Conservation (phyloP, 2,329 filamentous ascomycete genomes). For the Aureobasidium sp. region DNA sequence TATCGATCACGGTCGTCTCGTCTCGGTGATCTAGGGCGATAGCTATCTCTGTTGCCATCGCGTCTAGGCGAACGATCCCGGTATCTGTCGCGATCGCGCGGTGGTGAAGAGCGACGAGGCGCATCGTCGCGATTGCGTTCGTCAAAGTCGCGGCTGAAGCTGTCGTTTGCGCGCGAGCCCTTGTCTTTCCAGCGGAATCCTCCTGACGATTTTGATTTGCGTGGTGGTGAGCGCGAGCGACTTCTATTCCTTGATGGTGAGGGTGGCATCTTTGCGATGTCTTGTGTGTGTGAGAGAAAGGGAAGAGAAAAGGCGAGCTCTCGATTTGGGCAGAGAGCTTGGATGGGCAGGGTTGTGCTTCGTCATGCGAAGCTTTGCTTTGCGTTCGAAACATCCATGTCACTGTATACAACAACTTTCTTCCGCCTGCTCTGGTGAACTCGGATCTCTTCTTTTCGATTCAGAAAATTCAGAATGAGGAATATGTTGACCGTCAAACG, state of each 20-base stretch:
- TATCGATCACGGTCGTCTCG: constrained; percentile 22
- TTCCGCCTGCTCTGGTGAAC: neutral
- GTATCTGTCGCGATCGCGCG: constrained; percentile 20
- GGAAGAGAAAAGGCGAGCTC: neutral
- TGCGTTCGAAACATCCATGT: neutral
- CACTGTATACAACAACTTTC: neutral
- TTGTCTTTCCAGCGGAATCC: constrained; percentile 35
- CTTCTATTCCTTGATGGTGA: constrained; percentile 3
- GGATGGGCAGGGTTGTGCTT: constrained; percentile 1
- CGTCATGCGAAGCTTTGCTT: neutral
- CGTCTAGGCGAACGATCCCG: constrained; percentile 10
- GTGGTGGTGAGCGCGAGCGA: constrained; percentile 28
- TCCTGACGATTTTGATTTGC: constrained; percentile 26
- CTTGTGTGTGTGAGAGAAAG: neutral
- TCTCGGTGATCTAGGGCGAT: constrained; percentile 15
- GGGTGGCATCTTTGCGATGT: constrained; percentile 1
- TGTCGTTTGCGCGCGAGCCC: constrained; percentile 19
- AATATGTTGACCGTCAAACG: constrained; percentile 28
- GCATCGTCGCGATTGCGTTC: constrained; percentile 25
- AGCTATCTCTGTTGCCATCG: constrained; percentile 9
- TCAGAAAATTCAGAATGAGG: neutral
- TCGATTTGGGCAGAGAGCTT: neutral
- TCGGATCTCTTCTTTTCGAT: neutral
- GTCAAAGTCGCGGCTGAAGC: constrained; percentile 20
- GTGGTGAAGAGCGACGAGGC: constrained; percentile 27